These are phyloP conservation scores for Eucalyptus regnans DNA, from an alignment of 345 rosid species.

Conservation along the genomic window DNA sequence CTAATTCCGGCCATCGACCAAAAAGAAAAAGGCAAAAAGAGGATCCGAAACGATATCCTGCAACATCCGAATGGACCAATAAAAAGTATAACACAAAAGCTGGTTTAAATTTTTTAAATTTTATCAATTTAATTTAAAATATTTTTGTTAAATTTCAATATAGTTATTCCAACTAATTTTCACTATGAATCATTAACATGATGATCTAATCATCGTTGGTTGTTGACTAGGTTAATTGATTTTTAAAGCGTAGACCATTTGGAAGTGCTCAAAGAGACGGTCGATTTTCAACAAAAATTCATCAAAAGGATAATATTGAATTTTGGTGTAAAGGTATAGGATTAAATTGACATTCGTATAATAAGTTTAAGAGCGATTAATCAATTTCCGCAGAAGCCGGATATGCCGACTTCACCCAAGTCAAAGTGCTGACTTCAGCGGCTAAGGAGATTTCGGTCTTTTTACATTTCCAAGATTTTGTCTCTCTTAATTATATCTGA, in stretches of 20 bases:
- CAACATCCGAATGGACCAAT: neutral
- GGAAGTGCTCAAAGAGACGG: neutral
- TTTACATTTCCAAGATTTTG: neutral
- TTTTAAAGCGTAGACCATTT: too few relatives aligned
- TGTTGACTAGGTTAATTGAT: neutral
- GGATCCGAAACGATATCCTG: neutral
- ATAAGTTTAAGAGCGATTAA: neutral
- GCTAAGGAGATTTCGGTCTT: neutral
- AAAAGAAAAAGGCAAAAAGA: neutral
- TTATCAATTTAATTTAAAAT: neutral
- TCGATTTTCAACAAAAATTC: neutral
- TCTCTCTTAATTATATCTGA: neutral
- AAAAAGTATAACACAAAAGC: neutral
- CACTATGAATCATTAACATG: fast-evolving
- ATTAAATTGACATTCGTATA: neutral
- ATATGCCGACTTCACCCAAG: neutral
- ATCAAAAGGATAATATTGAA: neutral
- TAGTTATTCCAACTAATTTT: fast-evolving
- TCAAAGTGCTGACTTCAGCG: neutral
- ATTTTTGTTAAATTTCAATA: neutral
- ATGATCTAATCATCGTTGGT: fast-evolving
- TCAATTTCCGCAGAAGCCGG: neutral
- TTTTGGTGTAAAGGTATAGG: fast-evolving
- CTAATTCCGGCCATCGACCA: neutral
- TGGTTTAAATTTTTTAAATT: neutral